phyloP scores from a whole-genome alignment of 495 filamentous ascomycete species.

The Penicillium roqueforti region DNA sequence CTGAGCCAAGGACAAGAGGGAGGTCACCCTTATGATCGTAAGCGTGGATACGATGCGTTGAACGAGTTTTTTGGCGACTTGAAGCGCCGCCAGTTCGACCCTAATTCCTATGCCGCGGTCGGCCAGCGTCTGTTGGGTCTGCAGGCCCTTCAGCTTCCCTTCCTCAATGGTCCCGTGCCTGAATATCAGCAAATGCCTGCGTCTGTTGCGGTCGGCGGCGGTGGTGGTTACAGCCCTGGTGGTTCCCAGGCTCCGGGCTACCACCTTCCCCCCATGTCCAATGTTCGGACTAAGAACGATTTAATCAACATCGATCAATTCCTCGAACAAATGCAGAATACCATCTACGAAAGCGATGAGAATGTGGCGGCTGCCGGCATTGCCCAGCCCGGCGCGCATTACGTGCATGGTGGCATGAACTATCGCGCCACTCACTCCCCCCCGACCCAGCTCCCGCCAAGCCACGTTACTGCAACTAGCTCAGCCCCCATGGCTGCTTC shows the following conservation, averaged over 20 bases:
- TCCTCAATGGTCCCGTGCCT: slow-evolving; percentile 57
- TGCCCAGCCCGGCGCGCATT: slow-evolving; percentile 63
- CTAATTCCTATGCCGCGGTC: slow-evolving; percentile 75
- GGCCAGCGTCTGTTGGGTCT: slow-evolving; percentile 73
- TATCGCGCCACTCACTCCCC: slow-evolving; percentile 76
- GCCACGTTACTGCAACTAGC: slow-evolving; percentile 54
- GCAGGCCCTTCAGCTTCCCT: slow-evolving; percentile 63
- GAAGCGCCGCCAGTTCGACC: slow-evolving; percentile 85
- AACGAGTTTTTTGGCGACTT: slow-evolving; percentile 91
- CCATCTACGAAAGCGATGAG: slow-evolving; percentile 87
- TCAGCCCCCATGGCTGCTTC: slow-evolving; percentile 56
- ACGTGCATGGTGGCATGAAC: slow-evolving; percentile 52
- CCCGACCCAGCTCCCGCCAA: slow-evolving; percentile 48
- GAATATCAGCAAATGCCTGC: slow-evolving; percentile 62
- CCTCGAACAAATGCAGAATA: slow-evolving; percentile 89
- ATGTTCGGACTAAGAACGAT: slow-evolving; percentile 88
- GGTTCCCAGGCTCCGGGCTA: slow-evolving; percentile 55
- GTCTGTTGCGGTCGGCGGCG: slow-evolving; percentile 50
- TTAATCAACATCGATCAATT: slow-evolving; percentile 87
- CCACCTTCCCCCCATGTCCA: slow-evolving; percentile 75
- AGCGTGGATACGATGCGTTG: slow-evolving; percentile 80
- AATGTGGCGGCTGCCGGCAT: slow-evolving; percentile 71
- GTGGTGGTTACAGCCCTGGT: slow-evolving; percentile 47
- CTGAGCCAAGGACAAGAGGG: slow-evolving; percentile 52
- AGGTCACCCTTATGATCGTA: slow-evolving; percentile 57